Evolutionary conservation across 805 yeast genomes (phyloP).

Genomic region (Teunomyces lycoperdinae): DNA sequence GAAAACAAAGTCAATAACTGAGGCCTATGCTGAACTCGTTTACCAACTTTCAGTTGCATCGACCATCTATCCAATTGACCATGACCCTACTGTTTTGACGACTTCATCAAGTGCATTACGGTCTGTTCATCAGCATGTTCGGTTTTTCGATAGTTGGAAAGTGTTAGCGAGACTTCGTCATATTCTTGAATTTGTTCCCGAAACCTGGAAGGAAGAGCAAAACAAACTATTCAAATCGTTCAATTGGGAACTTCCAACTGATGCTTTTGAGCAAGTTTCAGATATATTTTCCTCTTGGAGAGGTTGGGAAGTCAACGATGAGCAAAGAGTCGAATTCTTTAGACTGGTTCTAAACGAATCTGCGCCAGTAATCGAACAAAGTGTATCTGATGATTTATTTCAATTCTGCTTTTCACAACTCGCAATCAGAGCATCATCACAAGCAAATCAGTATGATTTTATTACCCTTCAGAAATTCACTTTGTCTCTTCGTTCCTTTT

Average conservation of each 20-base stretch:
- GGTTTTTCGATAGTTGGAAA: slow-evolving; percentile 87
- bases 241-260: slow-evolving; percentile 44
- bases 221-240: slow-evolving; percentile 27
- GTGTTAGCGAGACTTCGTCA: slow-evolving; percentile 77
- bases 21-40: slow-evolving; percentile 34
- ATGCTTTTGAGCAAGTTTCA: slow-evolving; percentile 55
- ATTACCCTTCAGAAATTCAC: slow-evolving; percentile 12
- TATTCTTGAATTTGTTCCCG: slow-evolving; percentile 58
- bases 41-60: slow-evolving; percentile 42
- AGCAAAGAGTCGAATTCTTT: slow-evolving; percentile 56
- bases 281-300: slow-evolving; percentile 76
- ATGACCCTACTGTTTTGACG: slow-evolving; percentile 88
- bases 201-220: slow-evolving; percentile 41
- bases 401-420: slow-evolving; percentile 7
- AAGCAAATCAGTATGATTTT: slow-evolving; percentile 12
- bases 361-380: background rate
- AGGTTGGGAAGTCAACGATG: slow-evolving; percentile 80
- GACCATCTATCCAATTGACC: slow-evolving; percentile 48
- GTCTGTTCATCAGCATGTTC: slow-evolving; percentile 66
- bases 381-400: slow-evolving; percentile 1
- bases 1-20: slow-evolving; percentile 8
- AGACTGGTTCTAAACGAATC: slow-evolving; percentile 38
- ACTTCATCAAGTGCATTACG: slow-evolving; percentile 82
- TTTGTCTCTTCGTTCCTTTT: background rate
- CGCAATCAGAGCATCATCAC: slow-evolving; percentile 2